These are phyloP conservation scores for Besnoitia besnoiti DNA, from an alignment of 169 alveolate species.

Conservation along the genomic window DNA sequence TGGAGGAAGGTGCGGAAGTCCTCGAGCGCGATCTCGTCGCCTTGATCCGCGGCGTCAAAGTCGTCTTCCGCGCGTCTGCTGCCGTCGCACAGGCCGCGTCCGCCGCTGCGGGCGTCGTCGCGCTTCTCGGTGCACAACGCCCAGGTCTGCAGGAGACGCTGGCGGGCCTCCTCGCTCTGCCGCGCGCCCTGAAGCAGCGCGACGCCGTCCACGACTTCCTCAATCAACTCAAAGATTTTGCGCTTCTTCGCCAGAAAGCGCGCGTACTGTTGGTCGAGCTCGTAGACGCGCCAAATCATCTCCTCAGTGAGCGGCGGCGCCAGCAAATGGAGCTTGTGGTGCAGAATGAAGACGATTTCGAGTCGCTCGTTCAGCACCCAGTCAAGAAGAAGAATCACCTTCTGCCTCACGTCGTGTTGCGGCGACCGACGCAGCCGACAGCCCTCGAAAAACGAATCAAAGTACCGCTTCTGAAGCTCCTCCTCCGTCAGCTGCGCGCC, in stretches of 20 bases:
- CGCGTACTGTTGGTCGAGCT: slow-evolving; percentile 71
- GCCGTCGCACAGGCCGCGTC: slow-evolving; percentile 2
- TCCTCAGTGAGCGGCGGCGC: slow-evolving; percentile 82
- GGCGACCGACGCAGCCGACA: slow-evolving; percentile 50
- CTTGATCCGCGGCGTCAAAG: neutral
- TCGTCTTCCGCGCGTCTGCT: neutral
- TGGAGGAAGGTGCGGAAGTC: neutral
- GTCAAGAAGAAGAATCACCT: slow-evolving; percentile 76
- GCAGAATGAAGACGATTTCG: slow-evolving; percentile 80
- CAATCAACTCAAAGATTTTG: neutral
- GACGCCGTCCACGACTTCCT: slow-evolving; percentile 30
- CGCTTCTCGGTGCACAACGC: neutral
- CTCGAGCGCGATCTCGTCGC: slow-evolving; percentile 16
- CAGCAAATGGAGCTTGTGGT: slow-evolving; percentile 79
- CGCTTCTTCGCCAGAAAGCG: slow-evolving; percentile 23
- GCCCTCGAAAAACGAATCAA: slow-evolving; percentile 12
- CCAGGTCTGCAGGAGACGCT: slow-evolving; percentile 8
- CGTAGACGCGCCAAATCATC: slow-evolving; percentile 82
- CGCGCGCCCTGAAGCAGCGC: slow-evolving; percentile 1
- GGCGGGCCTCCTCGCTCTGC: neutral
- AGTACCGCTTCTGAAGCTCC: slow-evolving; percentile 6
- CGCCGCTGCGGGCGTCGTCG: neutral
- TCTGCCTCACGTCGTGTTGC: slow-evolving; percentile 42
- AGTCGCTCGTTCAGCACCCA: slow-evolving; percentile 78
- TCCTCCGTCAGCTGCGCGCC: slow-evolving; percentile 13